A percentile compares a stretch with the other conserved stretches of the same genome.
These are phyloP conservation scores for Penicillium glabrum DNA, from an alignment of 2,329 filamentous ascomycete genomes.

Conservation along the genomic window DNA sequence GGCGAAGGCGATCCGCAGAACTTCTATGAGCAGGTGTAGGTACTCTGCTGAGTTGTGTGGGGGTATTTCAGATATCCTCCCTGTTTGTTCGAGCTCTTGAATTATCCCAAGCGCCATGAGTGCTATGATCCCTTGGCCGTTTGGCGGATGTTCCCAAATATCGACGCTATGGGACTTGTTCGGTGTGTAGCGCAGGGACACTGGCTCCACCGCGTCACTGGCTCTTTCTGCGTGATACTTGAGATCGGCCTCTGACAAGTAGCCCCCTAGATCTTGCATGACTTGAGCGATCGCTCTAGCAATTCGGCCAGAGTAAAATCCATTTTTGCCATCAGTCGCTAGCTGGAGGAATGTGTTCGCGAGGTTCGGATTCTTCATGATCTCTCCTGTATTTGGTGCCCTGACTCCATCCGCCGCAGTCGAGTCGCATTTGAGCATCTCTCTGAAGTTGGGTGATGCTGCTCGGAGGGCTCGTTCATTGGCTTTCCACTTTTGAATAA, in stretches of 20 bases:
- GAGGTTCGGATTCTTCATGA: constrained; percentile 79
- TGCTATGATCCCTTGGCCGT: constrained; percentile 91
- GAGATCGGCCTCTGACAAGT: constrained; percentile 75
- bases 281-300: constrained; percentile 80
- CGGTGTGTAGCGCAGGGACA: constrained; percentile 69
- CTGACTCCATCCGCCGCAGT: constrained; percentile 66
- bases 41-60: constrained; percentile 80
- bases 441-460: constrained; percentile 79
- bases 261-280: constrained; percentile 71
- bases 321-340: constrained; percentile 76
- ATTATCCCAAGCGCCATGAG: constrained; percentile 90
- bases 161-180: constrained; percentile 50
- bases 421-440: constrained; percentile 80
- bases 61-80: constrained; percentile 48
- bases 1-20: constrained; percentile 81
- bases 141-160: constrained; percentile 94
- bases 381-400: constrained; percentile 74
- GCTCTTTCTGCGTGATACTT: constrained; percentile 69
- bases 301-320: constrained; percentile 83
- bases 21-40: constrained; percentile 82
- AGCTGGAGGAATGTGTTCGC: constrained; percentile 77
- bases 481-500: constrained; percentile 64
- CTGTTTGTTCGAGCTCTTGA: constrained; percentile 73
- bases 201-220: constrained; percentile 74
- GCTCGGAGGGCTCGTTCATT: constrained; percentile 63